Conservation (phyloP, 139 green algal species). For the Closterium sp. region DNA sequence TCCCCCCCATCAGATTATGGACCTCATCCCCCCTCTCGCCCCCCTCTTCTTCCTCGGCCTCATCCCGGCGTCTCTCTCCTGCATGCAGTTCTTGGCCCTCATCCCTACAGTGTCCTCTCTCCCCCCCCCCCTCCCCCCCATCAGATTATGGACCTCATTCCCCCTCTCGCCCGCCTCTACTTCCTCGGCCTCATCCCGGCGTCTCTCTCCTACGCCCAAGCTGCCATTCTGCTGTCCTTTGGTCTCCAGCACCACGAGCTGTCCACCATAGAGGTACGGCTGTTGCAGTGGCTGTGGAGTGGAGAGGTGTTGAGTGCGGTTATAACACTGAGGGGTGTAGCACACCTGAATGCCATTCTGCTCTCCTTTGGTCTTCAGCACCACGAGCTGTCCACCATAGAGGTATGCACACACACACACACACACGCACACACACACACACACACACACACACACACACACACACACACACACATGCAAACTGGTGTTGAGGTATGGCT, state of each 20-base stretch:
- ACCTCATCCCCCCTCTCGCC: conserved; percentile 67
- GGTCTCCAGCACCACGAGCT: conserved; percentile 74
- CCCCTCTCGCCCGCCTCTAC: conserved; percentile 74
- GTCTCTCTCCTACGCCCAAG: conserved; percentile 79
- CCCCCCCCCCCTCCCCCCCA: neutral
- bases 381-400: conserved; percentile 50
- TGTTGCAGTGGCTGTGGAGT: conserved; percentile 61
- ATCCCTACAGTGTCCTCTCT: neutral
- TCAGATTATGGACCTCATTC: conserved; percentile 56
- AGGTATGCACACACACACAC: neutral
- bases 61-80: conserved; percentile 78
- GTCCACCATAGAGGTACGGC: conserved; percentile 29
- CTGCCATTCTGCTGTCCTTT: conserved; percentile 76
- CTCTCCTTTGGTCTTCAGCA: conserved; percentile 73
- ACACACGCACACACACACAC: too few relatives aligned
- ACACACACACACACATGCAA: too few relatives aligned
- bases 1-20: conserved; percentile 41
- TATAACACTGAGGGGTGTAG: too few relatives aligned
- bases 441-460: too few relatives aligned
- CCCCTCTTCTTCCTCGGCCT: conserved; percentile 73
- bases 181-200: conserved; percentile 74
- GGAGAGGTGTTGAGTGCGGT: too few relatives aligned
- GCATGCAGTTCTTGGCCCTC: conserved; percentile 39
- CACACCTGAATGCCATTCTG: conserved; percentile 64
- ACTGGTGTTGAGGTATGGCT: too few relatives aligned